Base-by-base conservation (phyloP, 306 rosid genomes). In the Cucurbita ficifolia region DNA sequence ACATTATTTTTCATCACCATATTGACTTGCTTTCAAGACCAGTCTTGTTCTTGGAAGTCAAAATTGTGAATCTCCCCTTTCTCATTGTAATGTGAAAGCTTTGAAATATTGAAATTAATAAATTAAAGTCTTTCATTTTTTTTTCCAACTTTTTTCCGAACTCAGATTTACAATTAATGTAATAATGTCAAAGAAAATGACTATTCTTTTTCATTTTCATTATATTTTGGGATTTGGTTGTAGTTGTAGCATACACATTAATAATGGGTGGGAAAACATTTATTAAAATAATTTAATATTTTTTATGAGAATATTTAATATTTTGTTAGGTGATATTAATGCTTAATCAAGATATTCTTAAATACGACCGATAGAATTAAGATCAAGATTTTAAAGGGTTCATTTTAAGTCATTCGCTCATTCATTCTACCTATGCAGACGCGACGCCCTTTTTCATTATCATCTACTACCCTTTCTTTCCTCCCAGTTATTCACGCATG, bases 31-130 rank as follows among this genome's bases (percentile, higher is more conserved):
- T 67, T 67, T 21, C 55, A 67, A 45, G 21, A 4, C 16, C 43
- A 52, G 72, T 67, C 54, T 67, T 65, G 14, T n/a, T 38, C 49
- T 60, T 60, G 67, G 65, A 36, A 36, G 69, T 61, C 69, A 61
- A 61, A 61, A 13, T 61, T 36, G 36, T 61, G 24, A 17, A 9
- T 64, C 71, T 42, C 35, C 13, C 36, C 12, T 22, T 45, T 45
- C 24, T 49, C 58, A 42, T 29, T 70, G 16, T 17, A 35, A 33
- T 69, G 74, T 48, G 74, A 69, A 69, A 69, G 74, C 57, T 69
- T 69, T 69, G 74, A 69, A 69, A 24, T 50, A 40, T 63, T 56
- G 42, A 13, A 21, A 43, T 21, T 8, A 68, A 8, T 69, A 22
- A 3, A 10, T 48, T 24, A 45, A 65, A 19, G 36, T 18, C 18